phyloP scores from a whole-genome alignment of 2,329 filamentous ascomycete genomes.

The Orbilia quercus region DNA sequence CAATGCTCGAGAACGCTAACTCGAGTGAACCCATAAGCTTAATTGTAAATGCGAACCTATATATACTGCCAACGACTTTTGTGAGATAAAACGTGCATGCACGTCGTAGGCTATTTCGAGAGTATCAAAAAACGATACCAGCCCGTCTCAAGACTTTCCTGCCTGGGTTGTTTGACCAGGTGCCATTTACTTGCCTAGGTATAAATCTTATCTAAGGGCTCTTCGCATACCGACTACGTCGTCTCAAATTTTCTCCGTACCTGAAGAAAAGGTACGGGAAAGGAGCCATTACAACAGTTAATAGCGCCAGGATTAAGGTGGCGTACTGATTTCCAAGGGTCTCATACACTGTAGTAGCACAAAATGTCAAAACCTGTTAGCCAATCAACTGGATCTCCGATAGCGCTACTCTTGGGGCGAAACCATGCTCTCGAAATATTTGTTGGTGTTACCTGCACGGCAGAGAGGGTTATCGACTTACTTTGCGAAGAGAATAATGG shows the following conservation, averaged over 20 bases:
- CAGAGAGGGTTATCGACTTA: constrained; percentile 63
- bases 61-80: too few species aligned
- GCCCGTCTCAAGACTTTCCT: too few species aligned
- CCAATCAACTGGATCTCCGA: too few species aligned
- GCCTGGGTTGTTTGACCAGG: too few species aligned
- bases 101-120: too few species aligned
- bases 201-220: constrained; percentile 17
- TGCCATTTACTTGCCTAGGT: not conserved
- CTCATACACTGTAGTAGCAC: constrained; percentile 70
- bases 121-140: too few species aligned
- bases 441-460: constrained; percentile 64
- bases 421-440: not conserved
- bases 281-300: constrained; percentile 72
- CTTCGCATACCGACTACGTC: constrained; percentile 68
- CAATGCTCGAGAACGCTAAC: too few species aligned
- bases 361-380: constrained; percentile 38
- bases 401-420: too few species aligned
- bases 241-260: constrained; percentile 70
- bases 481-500: constrained; percentile 76
- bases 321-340: constrained; percentile 78
- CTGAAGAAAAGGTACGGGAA: constrained; percentile 68
- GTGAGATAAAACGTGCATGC: too few species aligned
- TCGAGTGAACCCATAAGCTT: too few species aligned
- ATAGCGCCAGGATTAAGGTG: constrained; percentile 71
- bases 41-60: too few species aligned